A percentile compares a stretch with the other conserved stretches of the same genome.
Evolutionary conservation across 2,329 filamentous ascomycete species (phyloP).

Genomic region (Exophiala xenobiotica): DNA sequence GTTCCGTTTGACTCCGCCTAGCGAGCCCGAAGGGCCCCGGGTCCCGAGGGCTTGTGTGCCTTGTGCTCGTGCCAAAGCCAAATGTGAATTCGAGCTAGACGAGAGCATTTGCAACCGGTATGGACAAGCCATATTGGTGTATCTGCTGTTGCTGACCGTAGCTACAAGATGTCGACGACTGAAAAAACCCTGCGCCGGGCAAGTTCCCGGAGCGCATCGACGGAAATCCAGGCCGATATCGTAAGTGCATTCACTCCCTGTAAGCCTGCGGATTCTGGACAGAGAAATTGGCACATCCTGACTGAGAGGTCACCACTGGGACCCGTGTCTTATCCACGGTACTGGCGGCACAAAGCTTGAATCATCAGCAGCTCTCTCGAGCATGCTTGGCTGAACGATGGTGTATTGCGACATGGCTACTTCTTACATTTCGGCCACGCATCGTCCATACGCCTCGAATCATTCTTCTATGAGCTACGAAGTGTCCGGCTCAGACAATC

Average conservation of each 20-base stretch:
- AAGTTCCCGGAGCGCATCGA: conserved; percentile 25
- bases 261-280: too few species aligned
- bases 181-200: conserved; percentile 14
- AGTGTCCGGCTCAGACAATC: too few species aligned
- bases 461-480: too few species aligned
- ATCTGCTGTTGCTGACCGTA: neutral
- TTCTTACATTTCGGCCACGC: too few species aligned
- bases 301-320: too few species aligned
- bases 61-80: conserved; percentile 25
- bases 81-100: conserved; percentile 18
- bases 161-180: conserved; percentile 33
- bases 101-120: conserved; percentile 24
- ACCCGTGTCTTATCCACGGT: too few species aligned
- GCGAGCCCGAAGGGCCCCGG: conserved; percentile 8
- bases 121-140: neutral
- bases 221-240: conserved; percentile 14
- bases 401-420: too few species aligned
- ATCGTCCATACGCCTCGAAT: too few species aligned
- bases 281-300: too few species aligned
- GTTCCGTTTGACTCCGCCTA: conserved; percentile 4
- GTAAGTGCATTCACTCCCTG: neutral
- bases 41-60: conserved; percentile 22
- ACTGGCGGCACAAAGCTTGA: too few species aligned
- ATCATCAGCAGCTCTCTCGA: too few species aligned
- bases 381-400: too few species aligned